Base-by-base conservation (phyloP, 1,284 basidiomycete species). In the Blastosporella zonata region DNA sequence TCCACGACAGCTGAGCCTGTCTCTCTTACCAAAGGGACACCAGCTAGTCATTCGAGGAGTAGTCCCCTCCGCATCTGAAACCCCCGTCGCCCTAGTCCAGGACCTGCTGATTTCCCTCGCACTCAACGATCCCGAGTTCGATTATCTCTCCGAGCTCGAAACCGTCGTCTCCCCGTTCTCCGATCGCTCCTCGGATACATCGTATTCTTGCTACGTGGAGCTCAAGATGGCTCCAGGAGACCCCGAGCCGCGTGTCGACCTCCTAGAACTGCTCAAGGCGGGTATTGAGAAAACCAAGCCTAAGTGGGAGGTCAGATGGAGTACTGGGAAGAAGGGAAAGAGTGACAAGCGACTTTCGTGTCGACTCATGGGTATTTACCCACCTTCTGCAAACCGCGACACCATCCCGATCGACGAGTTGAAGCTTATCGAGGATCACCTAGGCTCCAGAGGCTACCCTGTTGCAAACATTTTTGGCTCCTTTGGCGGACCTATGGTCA, bases 341-440 rank as follows among this genome's bases (percentile, higher is more conserved):
- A 44, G 36, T 20, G 29, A 45, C 18, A 49, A 49, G 17, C 13
- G 31, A 17, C n/a, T 49, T 15, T 49, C 37, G 20, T 44, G 42
- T 22, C 28, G 17, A 20, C 15, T 45, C 6, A 28, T 49, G 17
- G 21, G 40, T 27, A 9, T 50, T 8, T 46, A 50, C 35, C 43
- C 33, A 3, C 42, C 20, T 8, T 28, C n/a, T n/a, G 21, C 29
- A 13, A 31, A 50, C 9, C 22, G 37, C 23, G 5, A 6, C 9
- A n/a, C 9, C 7, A 46, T 50, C 18, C 43, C 37, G 3, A 8
- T 21, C n/a, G 35, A 49, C 10, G 43, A 50, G 23, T 36, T 50
- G 4, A 27, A 10, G 2, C 49, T 41, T 28, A 44, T 49, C 27
- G 31, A 31, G 20, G 42, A 13, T 23, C 36, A 45, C 21, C 37